Conservation (phyloP, 148 eudicot genomes). For the Chenopodium suecicum region DNA sequence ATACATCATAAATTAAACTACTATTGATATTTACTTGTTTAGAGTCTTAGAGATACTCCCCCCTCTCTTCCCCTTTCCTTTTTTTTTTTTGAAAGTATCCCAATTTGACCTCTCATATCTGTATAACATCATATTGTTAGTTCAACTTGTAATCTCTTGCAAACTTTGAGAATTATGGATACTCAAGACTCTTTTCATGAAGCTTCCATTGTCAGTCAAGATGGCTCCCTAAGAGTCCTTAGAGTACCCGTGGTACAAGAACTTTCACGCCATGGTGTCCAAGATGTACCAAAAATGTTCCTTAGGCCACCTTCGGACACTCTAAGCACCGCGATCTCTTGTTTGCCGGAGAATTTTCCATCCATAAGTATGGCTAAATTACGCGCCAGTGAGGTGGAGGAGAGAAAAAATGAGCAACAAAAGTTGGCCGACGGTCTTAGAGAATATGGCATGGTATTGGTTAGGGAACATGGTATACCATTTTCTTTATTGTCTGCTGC, state of each 20-base stretch:
- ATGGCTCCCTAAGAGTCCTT: conserved; percentile 4
- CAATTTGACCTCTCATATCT: no score
- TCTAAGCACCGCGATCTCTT: neutral
- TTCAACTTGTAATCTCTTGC: no score
- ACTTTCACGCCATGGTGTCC: conserved; percentile 17
- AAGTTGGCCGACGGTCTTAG: conserved; percentile 11
- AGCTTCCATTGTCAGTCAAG: conserved; percentile 9
- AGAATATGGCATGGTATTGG: conserved; percentile 29
- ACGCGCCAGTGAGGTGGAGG: conserved; percentile 9
- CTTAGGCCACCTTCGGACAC: neutral
- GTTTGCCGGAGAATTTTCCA: conserved; percentile 19
- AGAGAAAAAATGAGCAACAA: conserved; percentile 6
- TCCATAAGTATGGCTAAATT: conserved; percentile 19
- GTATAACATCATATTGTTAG: no score
- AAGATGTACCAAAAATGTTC: conserved; percentile 23
- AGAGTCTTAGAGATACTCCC: no score
- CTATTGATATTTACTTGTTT: no score
- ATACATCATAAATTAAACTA: no score
- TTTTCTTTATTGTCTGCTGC: conserved; percentile 11
- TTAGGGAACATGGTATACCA: conserved; percentile 28
- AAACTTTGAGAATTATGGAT: no score
- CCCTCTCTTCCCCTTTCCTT: no score
- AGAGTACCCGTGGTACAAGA: conserved; percentile 31
- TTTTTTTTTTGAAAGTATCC: no score
- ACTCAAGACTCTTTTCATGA: conserved; percentile 13